Evolutionary conservation across 1,284 basidiomycete genomes (phyloP), one percentile per base, ranked within the genome.

Genomic region (Microbotryum intermedium): DNA sequence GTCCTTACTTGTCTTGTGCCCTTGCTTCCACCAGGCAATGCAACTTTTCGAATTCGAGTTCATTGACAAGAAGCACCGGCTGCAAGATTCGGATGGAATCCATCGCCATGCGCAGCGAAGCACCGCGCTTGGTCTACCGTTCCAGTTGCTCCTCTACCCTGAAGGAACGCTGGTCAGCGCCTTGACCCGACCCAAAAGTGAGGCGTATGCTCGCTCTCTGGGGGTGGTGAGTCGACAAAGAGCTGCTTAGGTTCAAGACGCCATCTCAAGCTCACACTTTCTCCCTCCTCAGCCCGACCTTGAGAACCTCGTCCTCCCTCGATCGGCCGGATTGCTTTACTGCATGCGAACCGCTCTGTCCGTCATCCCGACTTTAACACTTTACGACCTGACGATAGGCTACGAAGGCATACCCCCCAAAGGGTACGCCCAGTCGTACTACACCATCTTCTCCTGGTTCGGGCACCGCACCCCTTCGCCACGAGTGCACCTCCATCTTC

Each of bases 41-140:
- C 89, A 87, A 80, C 84, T 91, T 77, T 95, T 84, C 76, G 80
- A 84, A 58, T 97, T 95, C 76, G 89, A 95, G 68, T 89, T 89
- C 75, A 80, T 92, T 48, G 83, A 85, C 69, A 76, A 79, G 56
- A 79, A 86, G 59, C 81, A 81, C 20, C 21, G 23, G 5, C n/a
- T 45, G 10, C 34, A 39, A 54, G 30, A 54, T n/a, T n/a, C 28
- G 10, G 29, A 29, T 29, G 25, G 11, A 25, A 25, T 51, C 26
- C 26, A 51, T 6, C 13, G 11, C 34, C 34, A 51, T 13, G 25
- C 6, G 52, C 43, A 23, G 23, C 29, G 52, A 54, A 54, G 23
- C 28, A 26, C 43, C 16, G 23, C 52, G 57, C 29, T 18, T 13
- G 34, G 34, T 25, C 21, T n/a, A 34, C 87, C 88, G 0, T 78